Conservation (phyloP, 164 flowering plant genomes). For the Magnolia sinica region DNA sequence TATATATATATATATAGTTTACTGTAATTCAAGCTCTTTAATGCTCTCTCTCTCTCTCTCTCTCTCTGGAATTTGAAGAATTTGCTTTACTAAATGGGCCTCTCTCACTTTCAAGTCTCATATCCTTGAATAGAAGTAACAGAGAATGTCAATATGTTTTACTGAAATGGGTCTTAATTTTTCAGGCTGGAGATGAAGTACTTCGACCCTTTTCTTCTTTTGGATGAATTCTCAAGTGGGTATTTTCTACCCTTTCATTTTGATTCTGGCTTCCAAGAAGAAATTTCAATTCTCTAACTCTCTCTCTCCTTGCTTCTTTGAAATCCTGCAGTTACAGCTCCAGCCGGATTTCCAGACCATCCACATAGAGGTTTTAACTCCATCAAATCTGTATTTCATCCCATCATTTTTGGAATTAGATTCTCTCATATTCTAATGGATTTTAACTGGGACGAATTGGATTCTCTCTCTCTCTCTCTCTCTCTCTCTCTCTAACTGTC, state of each 20-base stretch:
- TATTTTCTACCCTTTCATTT: slow-evolving; percentile 6
- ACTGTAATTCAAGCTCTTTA: not conserved
- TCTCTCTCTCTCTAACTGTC: too few relatives aligned
- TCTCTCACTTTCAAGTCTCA: not conserved
- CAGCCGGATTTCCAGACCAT: slow-evolving; percentile 92
- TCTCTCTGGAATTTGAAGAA: not conserved
- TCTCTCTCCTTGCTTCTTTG: not conserved
- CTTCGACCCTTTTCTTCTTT: slow-evolving; percentile 78
- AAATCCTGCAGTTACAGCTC: slow-evolving; percentile 63
- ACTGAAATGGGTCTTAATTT: not conserved
- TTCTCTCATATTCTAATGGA: too few relatives aligned
- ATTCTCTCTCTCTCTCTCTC: too few relatives aligned
- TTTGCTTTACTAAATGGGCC: not conserved
- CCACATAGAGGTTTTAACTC: slow-evolving; percentile 79
- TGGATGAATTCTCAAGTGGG: slow-evolving; percentile 86
- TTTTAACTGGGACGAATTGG: too few relatives aligned
- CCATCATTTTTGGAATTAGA: too few relatives aligned
- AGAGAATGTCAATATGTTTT: not conserved
- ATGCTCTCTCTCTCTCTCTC: not conserved
- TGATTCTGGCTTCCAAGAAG: not conserved
- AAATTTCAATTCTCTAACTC: not conserved
- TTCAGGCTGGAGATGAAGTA: slow-evolving; percentile 71
- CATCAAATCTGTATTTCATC: too few relatives aligned
- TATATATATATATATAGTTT: not conserved
- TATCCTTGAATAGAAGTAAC: not conserved